Evolutionary conservation across 2,329 filamentous ascomycete genomes (phyloP).

Genomic region (Aspergillus persii): DNA sequence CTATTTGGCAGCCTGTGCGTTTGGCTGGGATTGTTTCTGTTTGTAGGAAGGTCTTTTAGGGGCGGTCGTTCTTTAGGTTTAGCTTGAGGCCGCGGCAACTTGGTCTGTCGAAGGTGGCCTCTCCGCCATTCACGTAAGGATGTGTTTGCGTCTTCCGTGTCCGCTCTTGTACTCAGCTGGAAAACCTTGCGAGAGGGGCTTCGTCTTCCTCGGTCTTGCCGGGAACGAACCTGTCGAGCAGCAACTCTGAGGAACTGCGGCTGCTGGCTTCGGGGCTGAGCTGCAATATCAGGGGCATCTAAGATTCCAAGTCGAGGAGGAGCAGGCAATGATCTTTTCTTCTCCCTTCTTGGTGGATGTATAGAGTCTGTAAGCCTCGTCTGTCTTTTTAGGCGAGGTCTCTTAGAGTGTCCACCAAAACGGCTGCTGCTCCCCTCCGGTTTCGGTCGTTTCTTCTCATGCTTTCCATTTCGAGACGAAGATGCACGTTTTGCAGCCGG

Average conservation of each 20-base stretch:
- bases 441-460: conserved; percentile 18
- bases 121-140: conserved; percentile 52
- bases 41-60: conserved; percentile 20
- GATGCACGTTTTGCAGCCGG: conserved; percentile 21
- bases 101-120: conserved; percentile 41
- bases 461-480: conserved; percentile 15
- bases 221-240: conserved; percentile 50
- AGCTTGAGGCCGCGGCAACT: conserved; percentile 15
- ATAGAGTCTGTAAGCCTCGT: conserved; percentile 36
- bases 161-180: conserved; percentile 49
- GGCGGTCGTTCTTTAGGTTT: conserved; percentile 24
- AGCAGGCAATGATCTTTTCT: conserved; percentile 20
- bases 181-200: conserved; percentile 54
- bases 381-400: conserved; percentile 31
- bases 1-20: conserved; percentile 1
- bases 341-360: conserved; percentile 22
- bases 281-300: conserved; percentile 45
- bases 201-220: conserved; percentile 49
- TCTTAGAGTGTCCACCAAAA: conserved; percentile 17
- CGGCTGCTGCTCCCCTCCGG: conserved; percentile 1
- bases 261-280: conserved; percentile 28
- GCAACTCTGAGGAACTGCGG: conserved; percentile 59
- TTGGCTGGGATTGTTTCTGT: conserved; percentile 7
- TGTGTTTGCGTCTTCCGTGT: conserved; percentile 55
- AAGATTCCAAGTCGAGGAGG: conserved; percentile 48